Evolutionary conservation across 2,329 filamentous ascomycete species (phyloP).

Genomic region (Colletotrichum falcatum): DNA sequence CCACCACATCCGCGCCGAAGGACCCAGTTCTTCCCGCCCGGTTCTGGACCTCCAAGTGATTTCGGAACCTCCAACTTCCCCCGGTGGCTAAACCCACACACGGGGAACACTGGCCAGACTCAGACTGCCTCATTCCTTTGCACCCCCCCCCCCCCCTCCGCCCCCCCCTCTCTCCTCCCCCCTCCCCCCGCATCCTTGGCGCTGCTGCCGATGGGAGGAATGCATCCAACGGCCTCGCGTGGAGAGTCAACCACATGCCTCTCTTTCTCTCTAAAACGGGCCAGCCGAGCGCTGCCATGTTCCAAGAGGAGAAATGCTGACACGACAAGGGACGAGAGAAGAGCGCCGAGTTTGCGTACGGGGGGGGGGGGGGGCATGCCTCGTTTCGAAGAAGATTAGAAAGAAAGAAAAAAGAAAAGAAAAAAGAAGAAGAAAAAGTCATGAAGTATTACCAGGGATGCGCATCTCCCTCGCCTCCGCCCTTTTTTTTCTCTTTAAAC

Average conservation of each 20-base stretch:
- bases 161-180: too few species aligned
- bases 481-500: too few species aligned
- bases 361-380: too few species aligned
- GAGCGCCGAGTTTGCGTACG: neutral
- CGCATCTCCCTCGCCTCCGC: neutral
- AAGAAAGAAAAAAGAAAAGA: too few species aligned
- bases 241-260: neutral
- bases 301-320: too few species aligned
- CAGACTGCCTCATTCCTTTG: neutral
- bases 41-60: neutral
- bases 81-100: neutral
- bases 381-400: too few species aligned
- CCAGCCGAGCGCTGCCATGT: neutral
- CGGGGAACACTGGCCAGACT: constrained; percentile 12
- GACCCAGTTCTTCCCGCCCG: neutral
- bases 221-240: neutral
- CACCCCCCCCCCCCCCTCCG: too few species aligned
- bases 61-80: neutral
- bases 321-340: neutral
- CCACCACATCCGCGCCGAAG: neutral
- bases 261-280: neutral
- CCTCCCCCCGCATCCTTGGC: neutral
- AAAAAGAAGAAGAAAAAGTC: too few species aligned
- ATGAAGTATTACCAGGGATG: neutral
- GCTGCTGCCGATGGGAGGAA: neutral